phyloP scores from a whole-genome alignment of 306 rosid species.

The Oemleria cerasiformis region DNA sequence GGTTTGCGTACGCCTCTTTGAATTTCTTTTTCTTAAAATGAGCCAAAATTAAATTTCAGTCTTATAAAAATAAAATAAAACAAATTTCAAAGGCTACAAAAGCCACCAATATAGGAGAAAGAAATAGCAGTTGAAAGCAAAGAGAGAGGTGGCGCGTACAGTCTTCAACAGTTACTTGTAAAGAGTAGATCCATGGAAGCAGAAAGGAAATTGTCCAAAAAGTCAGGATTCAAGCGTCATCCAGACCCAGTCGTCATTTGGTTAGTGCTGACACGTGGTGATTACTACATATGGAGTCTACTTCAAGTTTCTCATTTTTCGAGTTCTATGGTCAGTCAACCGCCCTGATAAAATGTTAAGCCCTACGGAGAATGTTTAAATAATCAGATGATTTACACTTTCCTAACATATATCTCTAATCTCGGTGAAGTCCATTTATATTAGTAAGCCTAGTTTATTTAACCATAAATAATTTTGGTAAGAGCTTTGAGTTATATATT shows the following conservation, averaged over 20 bases:
- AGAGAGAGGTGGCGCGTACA: background rate
- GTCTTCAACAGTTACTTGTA: background rate
- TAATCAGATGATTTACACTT: too few species aligned
- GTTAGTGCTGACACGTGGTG: background rate
- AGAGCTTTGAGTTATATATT: too few species aligned
- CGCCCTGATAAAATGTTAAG: too few species aligned
- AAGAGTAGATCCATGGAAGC: background rate
- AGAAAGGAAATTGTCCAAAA: background rate
- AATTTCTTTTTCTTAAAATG: background rate
- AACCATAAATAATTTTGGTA: too few species aligned
- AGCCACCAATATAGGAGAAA: background rate
- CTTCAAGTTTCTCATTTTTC: background rate
- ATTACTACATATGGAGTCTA: background rate
- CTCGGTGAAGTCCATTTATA: too few species aligned
- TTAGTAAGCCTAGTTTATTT: too few species aligned
- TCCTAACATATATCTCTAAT: too few species aligned
- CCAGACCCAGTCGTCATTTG: slow-evolving; percentile 2
- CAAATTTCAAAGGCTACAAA: background rate
- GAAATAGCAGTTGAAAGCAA: background rate
- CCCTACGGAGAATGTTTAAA: too few species aligned
- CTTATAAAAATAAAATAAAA: too few species aligned
- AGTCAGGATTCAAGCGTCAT: background rate
- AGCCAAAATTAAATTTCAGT: background rate
- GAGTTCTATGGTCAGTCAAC: background rate
- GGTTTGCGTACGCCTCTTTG: background rate